phyloP scores from a whole-genome alignment of 2,329 filamentous ascomycete species.

The Pestalotiopsis sp. region DNA sequence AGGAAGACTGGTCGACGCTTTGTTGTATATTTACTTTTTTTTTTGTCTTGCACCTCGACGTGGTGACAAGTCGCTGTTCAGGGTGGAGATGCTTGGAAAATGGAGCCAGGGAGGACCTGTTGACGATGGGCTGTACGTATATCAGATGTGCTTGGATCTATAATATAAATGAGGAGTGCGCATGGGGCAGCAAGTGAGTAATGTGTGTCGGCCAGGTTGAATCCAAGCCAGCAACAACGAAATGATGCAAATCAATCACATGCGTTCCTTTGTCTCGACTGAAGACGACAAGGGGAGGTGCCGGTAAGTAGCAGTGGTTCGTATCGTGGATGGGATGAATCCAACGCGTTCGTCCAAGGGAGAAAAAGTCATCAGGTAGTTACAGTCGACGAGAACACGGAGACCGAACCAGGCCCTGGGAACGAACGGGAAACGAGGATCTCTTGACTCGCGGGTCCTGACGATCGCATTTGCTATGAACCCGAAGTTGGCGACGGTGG shows the following conservation, averaged over 20 bases:
- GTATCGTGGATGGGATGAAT: neutral
- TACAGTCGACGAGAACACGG: neutral
- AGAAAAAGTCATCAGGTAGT: neutral
- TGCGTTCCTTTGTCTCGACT: neutral
- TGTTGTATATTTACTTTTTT: constrained; percentile 1
- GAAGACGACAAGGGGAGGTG: neutral
- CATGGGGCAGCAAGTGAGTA: constrained; percentile 5
- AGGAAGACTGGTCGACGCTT: neutral
- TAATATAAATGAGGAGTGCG: constrained; percentile 11
- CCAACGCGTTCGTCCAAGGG: neutral
- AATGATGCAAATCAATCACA: constrained; percentile 7
- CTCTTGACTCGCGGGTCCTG: constrained; percentile 12
- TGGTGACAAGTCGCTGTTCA: constrained; percentile 18
- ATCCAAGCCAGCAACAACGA: neutral
- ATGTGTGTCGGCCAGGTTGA: neutral
- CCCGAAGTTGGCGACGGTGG: neutral
- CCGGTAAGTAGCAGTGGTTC: neutral
- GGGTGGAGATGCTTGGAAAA: constrained; percentile 6
- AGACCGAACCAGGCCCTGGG: neutral
- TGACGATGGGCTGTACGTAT: constrained; percentile 14
- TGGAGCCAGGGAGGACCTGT: constrained; percentile 2
- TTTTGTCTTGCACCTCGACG: neutral
- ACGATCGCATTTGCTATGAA: constrained; percentile 14
- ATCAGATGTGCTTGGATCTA: constrained; percentile 25
- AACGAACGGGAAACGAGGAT: neutral